Evolutionary conservation across 192 early-diverging fungal species (phyloP).

Genomic region (Backusella parvicylindrica): DNA sequence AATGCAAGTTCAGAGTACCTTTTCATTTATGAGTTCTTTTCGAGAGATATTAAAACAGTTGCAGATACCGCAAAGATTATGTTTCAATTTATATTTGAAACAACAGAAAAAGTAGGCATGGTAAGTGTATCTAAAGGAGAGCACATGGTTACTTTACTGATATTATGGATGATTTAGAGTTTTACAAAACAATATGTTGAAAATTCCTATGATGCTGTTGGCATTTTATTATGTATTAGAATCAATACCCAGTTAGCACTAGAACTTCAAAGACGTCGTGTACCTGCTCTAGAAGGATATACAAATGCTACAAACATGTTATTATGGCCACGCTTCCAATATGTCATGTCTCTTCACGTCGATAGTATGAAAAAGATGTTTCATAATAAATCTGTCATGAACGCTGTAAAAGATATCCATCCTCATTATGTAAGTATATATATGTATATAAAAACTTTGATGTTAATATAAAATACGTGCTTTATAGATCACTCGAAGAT

Average conservation of each 20-base stretch:
- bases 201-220: slow-evolving; percentile 81
- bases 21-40: slow-evolving; percentile 90
- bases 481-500: slow-evolving; percentile 75
- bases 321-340: slow-evolving; percentile 86
- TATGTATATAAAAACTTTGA: too few species aligned
- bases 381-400: slow-evolving; percentile 52
- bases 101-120: slow-evolving; percentile 69
- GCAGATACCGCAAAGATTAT: slow-evolving; percentile 62
- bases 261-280: slow-evolving; percentile 75
- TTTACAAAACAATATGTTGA: slow-evolving; percentile 70
- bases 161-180: slow-evolving; percentile 1
- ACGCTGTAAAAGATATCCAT: slow-evolving; percentile 62
- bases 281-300: slow-evolving; percentile 84
- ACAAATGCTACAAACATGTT: slow-evolving; percentile 90
- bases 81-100: slow-evolving; percentile 89
- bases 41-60: slow-evolving; percentile 57
- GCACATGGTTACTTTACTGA: background rate
- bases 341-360: slow-evolving; percentile 85
- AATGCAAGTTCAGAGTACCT: slow-evolving; percentile 94
- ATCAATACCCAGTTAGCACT: slow-evolving; percentile 78
- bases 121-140: slow-evolving; percentile 27
- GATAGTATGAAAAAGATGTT: slow-evolving; percentile 85
- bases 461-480: background rate
- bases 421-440: slow-evolving; percentile 70
- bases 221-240: slow-evolving; percentile 85